These are phyloP conservation scores for Pseudopyricularia javanii DNA, from an alignment of 2,329 filamentous ascomycete species.

Conservation along the genomic window DNA sequence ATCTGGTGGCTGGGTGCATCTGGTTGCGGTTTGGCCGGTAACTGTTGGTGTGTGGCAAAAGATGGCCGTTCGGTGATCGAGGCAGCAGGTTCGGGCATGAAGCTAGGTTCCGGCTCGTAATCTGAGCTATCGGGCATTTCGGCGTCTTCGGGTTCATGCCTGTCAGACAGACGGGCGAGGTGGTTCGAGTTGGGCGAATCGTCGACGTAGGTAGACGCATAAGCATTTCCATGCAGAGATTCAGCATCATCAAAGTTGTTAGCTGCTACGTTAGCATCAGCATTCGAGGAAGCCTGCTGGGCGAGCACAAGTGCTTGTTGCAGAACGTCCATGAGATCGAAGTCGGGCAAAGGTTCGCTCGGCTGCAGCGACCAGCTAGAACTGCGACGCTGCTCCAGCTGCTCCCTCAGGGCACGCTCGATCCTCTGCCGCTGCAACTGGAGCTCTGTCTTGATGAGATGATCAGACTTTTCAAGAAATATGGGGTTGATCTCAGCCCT, in stretches of 20 bases:
- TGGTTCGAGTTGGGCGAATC: conserved; percentile 54
- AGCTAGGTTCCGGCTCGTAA: conserved; percentile 16
- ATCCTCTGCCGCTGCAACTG: conserved; percentile 69
- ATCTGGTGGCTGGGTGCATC: neutral
- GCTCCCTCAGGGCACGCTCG: conserved; percentile 65
- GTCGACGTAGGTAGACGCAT: conserved; percentile 89
- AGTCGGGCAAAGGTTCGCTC: conserved; percentile 44
- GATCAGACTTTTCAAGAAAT: conserved; percentile 74
- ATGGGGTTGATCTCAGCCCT: conserved; percentile 69
- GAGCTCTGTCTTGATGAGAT: conserved; percentile 70
- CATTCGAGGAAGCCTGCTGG: conserved; percentile 47
- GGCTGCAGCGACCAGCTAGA: conserved; percentile 28
- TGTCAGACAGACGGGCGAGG: conserved; percentile 34
- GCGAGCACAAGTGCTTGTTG: conserved; percentile 59
- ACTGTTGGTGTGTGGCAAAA: neutral
- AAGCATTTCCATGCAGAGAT: conserved; percentile 85
- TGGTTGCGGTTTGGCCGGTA: neutral
- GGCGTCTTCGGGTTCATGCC: conserved; percentile 23
- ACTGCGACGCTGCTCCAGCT: conserved; percentile 52
- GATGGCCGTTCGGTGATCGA: neutral
- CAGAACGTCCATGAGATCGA: conserved; percentile 63
- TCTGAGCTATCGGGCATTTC: conserved; percentile 23
- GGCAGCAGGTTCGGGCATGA: neutral
- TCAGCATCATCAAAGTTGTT: conserved; percentile 46
- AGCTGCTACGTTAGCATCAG: conserved; percentile 40